Conservation (phyloP, 192 early-diverging fungal genomes). For the Linnemannia exigua region DNA sequence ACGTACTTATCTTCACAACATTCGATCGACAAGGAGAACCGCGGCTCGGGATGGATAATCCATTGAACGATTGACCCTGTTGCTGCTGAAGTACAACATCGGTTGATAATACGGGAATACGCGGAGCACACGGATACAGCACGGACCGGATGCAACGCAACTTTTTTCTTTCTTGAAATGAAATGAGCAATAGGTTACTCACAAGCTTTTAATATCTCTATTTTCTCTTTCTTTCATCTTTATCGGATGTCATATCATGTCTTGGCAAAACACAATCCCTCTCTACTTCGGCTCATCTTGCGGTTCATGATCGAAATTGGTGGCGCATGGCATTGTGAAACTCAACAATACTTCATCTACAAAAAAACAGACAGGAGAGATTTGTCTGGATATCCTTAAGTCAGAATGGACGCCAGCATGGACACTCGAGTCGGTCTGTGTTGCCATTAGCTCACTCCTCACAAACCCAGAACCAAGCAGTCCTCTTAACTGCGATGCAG, state of each 20-base stretch:
- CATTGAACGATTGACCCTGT: neutral
- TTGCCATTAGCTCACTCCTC: slow-evolving; percentile 89
- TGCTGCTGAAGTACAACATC: no score
- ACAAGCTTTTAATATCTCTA: neutral
- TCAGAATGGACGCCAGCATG: slow-evolving; percentile 96
- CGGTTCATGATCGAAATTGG: neutral
- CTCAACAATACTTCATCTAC: neutral
- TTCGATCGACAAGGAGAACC: neutral
- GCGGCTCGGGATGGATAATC: neutral
- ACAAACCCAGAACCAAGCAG: slow-evolving; percentile 89
- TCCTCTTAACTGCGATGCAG: slow-evolving; percentile 95
- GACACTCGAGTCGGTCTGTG: slow-evolving; percentile 88
- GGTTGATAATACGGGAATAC: neutral
- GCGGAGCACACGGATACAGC: slow-evolving; percentile 8
- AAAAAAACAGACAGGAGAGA: slow-evolving; percentile 86
- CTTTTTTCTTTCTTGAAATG: neutral
- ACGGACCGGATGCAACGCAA: neutral
- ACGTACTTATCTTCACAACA: neutral
- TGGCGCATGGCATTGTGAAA: neutral
- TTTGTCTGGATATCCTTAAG: slow-evolving; percentile 96
- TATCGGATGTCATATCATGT: neutral
- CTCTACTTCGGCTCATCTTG: neutral
- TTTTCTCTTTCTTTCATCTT: neutral
- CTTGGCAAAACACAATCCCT: no score
- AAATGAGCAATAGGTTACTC: slow-evolving; percentile 7